Evolutionary conservation across 805 yeast genomes (phyloP), one percentile per base, ranked within the genome.

Genomic region (Maudiozyma pseudohumilis): DNA sequence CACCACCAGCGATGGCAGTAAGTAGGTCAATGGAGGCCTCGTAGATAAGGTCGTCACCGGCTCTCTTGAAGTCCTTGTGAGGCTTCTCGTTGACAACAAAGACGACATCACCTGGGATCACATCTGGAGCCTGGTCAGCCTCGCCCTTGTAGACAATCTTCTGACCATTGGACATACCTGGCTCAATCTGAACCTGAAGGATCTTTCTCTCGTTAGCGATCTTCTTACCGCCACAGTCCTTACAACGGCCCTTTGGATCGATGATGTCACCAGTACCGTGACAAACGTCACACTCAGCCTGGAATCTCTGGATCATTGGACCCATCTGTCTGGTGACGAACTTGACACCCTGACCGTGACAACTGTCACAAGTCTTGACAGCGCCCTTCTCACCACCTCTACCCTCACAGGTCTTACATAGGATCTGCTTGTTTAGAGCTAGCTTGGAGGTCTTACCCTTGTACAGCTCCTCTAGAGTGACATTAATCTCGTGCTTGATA

Each of bases 291-390:
- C 99, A 92, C 38, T 77, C 78, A 32, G 94, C 77, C 69, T 92
- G 97, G 77, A 84, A 84, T 72, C 96, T 83, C 70, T 92, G 99
- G 56, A 92, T 83, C 88, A 92, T 86, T 49, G 95, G 96, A 52
- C 99, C 99, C 96, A 92, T 88, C 67, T 92, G 97, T 70, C 95
- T 83, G 37, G 96, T 85, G 49, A 87, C 81, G 48, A 89, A 80
- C 64, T 76, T 84, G 63, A 80, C 66, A 74, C 99, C 99, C 53
- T 74, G 72, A 64, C 99, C 99, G 57, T 75, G 74, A 78, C 99
- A 92, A 28, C 76, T 61, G 36, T 77, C 48, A 77, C 99, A 92
- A 53, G 77, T 77, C 69, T 81, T 82, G 47, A 88, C 94, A 40
- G 84, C 70, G 46, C 92, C 94, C 50, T 78, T 83, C 56, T 85